Evolutionary conservation across 495 filamentous ascomycete species (phyloP), one percentile per base, ranked within the genome.

Genomic region (Cercophora newfieldiana): DNA sequence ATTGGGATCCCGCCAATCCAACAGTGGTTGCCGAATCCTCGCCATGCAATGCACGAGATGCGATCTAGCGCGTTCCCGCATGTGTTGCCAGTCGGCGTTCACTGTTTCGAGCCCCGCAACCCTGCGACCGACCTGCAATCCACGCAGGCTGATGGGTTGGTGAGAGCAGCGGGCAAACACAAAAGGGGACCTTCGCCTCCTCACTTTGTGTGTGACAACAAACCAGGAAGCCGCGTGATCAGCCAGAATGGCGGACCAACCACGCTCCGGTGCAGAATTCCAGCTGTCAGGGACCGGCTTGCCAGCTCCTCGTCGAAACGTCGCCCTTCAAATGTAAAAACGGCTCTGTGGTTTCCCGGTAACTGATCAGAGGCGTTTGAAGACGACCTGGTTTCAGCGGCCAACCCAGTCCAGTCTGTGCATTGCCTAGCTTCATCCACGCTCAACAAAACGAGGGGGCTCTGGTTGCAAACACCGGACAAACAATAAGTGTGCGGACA

Each of bases 231-330:
- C 30, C 58, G 60, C 60, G 33, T 51, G 60, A 62, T 62, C 60
- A 51, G 47, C 60, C 48, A 22, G n/a, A 47, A 21, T 47, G n/a
- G 24, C 54, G 18, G 26, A 28, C 58, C 58, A 60, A 62, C 48
- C 60, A 62, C 28, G 24, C 37, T 25, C 44, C 60, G 22, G 21
- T 6, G 30, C 6, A 31, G 49, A 50, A 31, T 44, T 44, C 61
- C 61, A 64, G 61, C 50, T 57, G 61, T 57, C 61, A 64, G 61
- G 61, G 25, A 64, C 61, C 47, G 49, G 21, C 61, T 25, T 51
- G 18, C 61, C 55, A 51, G 50, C 51, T 21, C 28, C 18, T 19
- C 1, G 10, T 47, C 31, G 31, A 60, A 44, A 57, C 54, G 12
- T 29, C 18, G 24, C 12, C 26, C 22, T 8, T 22, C 3, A 28